Percentiles rank a stretch among this genome's conserved stretches.
Conservation (phyloP, 495 filamentous ascomycete genomes). For the Talaromyces adpressus region DNA sequence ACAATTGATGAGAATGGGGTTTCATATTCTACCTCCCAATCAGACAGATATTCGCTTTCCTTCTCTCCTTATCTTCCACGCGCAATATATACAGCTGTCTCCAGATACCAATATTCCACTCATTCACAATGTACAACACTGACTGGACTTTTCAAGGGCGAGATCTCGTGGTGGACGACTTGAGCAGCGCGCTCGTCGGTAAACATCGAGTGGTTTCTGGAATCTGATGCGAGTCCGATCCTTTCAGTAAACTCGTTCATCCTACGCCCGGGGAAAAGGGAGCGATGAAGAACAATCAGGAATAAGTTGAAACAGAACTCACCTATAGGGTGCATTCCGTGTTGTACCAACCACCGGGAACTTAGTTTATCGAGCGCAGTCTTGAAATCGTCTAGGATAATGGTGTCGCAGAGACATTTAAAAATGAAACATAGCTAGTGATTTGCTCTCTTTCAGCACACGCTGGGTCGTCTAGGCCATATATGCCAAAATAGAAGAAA, state of each 20-base stretch:
- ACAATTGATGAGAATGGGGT: background rate
- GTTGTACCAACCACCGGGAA: background rate
- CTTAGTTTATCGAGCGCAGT: conserved; percentile 39
- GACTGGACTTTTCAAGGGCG: no score
- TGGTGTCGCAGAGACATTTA: conserved; percentile 52
- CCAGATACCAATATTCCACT: no score
- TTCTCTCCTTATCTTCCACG: no score
- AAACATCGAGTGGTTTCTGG: conserved; percentile 1
- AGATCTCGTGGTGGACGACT: background rate
- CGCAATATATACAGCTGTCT: no score
- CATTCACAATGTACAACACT: no score
- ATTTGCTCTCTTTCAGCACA: background rate
- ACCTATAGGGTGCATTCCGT: background rate
- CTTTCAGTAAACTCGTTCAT: background rate
- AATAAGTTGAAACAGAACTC: background rate
- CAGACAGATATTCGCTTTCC: background rate
- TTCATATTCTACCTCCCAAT: background rate
- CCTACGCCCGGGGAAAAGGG: background rate
- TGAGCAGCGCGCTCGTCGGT: background rate
- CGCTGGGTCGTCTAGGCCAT: background rate
- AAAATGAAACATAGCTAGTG: conserved; percentile 43
- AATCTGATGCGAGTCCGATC: background rate
- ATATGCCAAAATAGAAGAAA: background rate
- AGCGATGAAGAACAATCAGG: background rate
- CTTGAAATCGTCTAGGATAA: conserved; percentile 58